These are phyloP conservation scores for Entomortierella beljakovae DNA, from an alignment of 192 early-diverging fungal species.

Conservation along the genomic window DNA sequence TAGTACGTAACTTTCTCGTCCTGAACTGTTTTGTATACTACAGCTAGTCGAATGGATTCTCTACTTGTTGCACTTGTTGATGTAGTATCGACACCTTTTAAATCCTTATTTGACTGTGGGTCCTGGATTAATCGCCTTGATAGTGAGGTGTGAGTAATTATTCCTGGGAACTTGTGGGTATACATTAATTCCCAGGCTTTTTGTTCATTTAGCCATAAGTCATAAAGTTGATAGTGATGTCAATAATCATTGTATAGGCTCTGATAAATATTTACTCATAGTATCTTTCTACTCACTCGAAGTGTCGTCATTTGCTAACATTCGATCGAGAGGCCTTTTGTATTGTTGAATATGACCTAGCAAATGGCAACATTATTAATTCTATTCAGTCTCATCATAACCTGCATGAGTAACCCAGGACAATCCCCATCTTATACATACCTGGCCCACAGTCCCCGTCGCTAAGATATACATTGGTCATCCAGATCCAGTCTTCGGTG, in stretches of 20 bases:
- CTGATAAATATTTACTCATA: too few relatives aligned
- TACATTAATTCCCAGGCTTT: constrained; percentile 50
- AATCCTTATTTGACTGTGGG: neutral
- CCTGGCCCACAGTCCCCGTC: constrained; percentile 41
- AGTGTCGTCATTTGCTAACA: constrained; percentile 13
- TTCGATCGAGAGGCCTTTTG: constrained; percentile 15
- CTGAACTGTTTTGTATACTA: constrained; percentile 34
- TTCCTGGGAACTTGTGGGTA: constrained; percentile 35
- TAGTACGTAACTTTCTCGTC: constrained; percentile 36
- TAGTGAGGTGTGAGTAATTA: constrained; percentile 34
- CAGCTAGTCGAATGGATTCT: constrained; percentile 23
- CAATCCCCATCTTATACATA: neutral
- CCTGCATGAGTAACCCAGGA: neutral
- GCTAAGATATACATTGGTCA: constrained; percentile 41
- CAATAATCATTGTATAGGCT: too few relatives aligned
- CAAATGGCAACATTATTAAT: neutral
- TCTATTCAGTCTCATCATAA: neutral
- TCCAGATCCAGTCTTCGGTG: constrained; percentile 35
- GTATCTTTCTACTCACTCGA: too few relatives aligned
- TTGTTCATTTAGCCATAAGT: neutral
- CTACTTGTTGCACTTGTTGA: neutral
- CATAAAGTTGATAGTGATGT: neutral
- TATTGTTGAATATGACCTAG: constrained; percentile 39
- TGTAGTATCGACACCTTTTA: neutral
- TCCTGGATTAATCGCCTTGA: constrained; percentile 25